Percentiles rank a stretch among this genome's conserved stretches.
These are phyloP conservation scores for Kodamaea sp. DNA, from an alignment of 1,139 yeast species.

Conservation along the genomic window DNA sequence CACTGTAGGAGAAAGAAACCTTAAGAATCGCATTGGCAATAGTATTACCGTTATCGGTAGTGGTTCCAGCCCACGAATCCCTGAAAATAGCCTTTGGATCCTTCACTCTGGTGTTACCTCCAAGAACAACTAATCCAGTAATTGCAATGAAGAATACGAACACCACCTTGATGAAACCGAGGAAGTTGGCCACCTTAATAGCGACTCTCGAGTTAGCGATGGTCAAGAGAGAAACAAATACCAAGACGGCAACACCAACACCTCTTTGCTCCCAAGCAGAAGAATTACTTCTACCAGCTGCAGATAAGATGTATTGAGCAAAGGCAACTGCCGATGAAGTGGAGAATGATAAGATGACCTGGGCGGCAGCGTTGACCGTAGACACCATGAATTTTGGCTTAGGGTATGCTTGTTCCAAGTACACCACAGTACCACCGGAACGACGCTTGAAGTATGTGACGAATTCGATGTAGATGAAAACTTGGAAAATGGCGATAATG, in stretches of 20 bases:
- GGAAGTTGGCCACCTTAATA: slow-evolving; percentile 32
- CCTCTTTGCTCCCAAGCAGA: slow-evolving; percentile 46
- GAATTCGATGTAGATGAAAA: slow-evolving; percentile 39
- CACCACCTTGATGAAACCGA: slow-evolving; percentile 42
- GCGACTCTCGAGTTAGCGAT: slow-evolving; percentile 32
- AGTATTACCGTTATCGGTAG: slow-evolving; percentile 37
- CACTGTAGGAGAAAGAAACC: slow-evolving; percentile 45
- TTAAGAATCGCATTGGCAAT: slow-evolving; percentile 45
- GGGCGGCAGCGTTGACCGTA: slow-evolving; percentile 43
- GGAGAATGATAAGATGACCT: slow-evolving; percentile 38
- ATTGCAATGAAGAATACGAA: slow-evolving; percentile 33
- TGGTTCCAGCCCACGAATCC: slow-evolving; percentile 43
- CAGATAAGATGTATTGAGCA: slow-evolving; percentile 39
- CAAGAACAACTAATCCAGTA: slow-evolving; percentile 28
- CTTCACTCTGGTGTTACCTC: slow-evolving; percentile 36
- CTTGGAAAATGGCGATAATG: slow-evolving; percentile 35
- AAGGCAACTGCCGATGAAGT: slow-evolving; percentile 47
- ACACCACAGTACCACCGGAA: slow-evolving; percentile 47
- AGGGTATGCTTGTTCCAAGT: slow-evolving; percentile 45
- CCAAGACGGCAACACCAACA: slow-evolving; percentile 39
- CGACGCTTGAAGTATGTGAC: slow-evolving; percentile 39
- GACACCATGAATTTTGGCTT: slow-evolving; percentile 42
- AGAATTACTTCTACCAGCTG: slow-evolving; percentile 33
- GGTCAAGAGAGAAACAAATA: slow-evolving; percentile 29
- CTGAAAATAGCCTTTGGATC: slow-evolving; percentile 34